Base-by-base conservation (phyloP, 768 basidiomycete species). In the Megacollybia marginata region DNA sequence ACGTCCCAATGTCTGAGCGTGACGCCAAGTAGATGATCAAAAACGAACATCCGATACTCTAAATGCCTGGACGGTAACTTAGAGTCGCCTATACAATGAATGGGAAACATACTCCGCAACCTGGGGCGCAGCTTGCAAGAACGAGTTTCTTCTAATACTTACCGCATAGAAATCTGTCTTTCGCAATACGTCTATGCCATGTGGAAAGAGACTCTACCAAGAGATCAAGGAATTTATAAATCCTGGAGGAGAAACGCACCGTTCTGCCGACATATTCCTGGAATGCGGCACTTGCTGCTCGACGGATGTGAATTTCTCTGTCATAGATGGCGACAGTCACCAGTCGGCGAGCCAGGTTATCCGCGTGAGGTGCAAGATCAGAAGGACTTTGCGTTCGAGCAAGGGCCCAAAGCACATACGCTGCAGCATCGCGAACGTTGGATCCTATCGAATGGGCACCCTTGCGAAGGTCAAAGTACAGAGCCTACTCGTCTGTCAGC, bases 141-240 rank as follows among this genome's bases (percentile, higher is more conserved):
- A 96, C 0, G 95, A 84, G 55, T 90, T 87, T 55, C 85, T 76
- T 47, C 91, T 71, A 20, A 91, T 73, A 57, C 92, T 89, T 51
- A 98, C 88, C 36, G 92, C 85, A 68, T 92, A 97, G 65, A 97
- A 98, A 68, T 99, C 96, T 0, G 89, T 90, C 63, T 90, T 88
- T 38, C 83, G 77, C 42, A 99, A 71, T 20, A 97, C 87, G 60
- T 92, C 91, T 54, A 99, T 96, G 2, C 96, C 96, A 67, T 95
- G 86, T 42, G 90, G 84, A 63, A 97, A 94, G 48, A 94, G 68
- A 52, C 79, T 83, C 95, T 98, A 59, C 28, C 53, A 51, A 46
- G 54, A 48, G 50, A 20, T 42, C 40, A 44, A 9, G 36, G 7
- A 44, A 33, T 40, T 46, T 15, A 38, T 36, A 44, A 47, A 47